Conservation (phyloP, 352 stramenopile species). For the Phytopythium oedochilum region DNA sequence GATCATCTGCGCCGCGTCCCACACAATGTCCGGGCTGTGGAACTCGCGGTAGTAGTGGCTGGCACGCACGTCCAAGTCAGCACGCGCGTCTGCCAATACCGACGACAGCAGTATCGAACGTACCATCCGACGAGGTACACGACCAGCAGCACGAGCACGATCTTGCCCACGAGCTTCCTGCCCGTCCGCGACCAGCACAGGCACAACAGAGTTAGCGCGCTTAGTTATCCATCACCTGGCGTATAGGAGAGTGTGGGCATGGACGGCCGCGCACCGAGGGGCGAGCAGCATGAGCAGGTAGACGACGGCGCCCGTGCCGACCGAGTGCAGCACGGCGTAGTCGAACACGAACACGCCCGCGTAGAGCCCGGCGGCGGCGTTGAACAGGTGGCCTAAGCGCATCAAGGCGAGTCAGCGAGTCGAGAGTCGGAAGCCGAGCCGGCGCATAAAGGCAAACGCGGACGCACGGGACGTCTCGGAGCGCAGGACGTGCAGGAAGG, state of each 20-base stretch:
- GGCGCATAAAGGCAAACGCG: too few relatives aligned
- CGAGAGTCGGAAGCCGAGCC: not conserved
- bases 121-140: constrained; percentile 67
- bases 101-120: too few relatives aligned
- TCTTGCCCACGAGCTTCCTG: constrained; percentile 59
- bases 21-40: constrained; percentile 73
- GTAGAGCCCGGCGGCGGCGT: constrained; percentile 52
- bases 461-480: constrained; percentile 57
- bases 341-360: constrained; percentile 79
- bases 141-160: constrained; percentile 57
- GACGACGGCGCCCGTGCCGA: constrained; percentile 48
- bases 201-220: too few relatives aligned
- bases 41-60: constrained; percentile 87
- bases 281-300: constrained; percentile 68
- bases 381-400: constrained; percentile 64
- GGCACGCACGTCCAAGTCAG: too few relatives aligned
- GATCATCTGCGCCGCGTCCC: constrained; percentile 86
- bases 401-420: not conserved
- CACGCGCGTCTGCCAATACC: too few relatives aligned
- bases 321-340: constrained; percentile 66
- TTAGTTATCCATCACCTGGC: too few relatives aligned
- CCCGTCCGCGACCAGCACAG: not conserved
- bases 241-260: too few relatives aligned
- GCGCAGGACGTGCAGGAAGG: constrained; percentile 51
- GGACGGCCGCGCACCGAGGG: constrained; percentile 36